Evolutionary conservation across 345 rosid species (phyloP).

Genomic region (Murraya paniculata): DNA sequence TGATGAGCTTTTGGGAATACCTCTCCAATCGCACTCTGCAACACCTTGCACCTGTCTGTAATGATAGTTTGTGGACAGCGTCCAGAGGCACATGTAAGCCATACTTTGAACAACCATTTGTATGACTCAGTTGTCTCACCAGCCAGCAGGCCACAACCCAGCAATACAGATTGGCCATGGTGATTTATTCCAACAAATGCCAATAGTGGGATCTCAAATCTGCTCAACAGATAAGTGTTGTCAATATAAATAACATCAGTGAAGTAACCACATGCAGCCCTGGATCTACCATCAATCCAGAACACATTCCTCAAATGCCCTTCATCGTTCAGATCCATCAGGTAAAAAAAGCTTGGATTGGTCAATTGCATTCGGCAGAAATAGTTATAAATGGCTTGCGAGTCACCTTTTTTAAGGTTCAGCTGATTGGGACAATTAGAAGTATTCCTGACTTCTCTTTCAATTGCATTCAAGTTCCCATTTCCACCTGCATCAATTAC

Average conservation of each 20-base stretch:
- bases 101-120: slow-evolving; percentile 58
- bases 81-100: slow-evolving; percentile 52
- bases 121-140: slow-evolving; percentile 61
- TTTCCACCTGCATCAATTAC: slow-evolving; percentile 49
- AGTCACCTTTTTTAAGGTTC: slow-evolving; percentile 59
- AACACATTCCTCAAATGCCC: slow-evolving; percentile 62
- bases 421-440: slow-evolving; percentile 31
- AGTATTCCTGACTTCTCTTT: slow-evolving; percentile 34
- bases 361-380: slow-evolving; percentile 66
- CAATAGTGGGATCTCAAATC: slow-evolving; percentile 62
- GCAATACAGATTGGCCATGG: slow-evolving; percentile 56
- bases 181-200: slow-evolving; percentile 62
- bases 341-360: slow-evolving; percentile 59
- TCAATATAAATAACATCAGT: slow-evolving; percentile 56
- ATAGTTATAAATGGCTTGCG: slow-evolving; percentile 52
- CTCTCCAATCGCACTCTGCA: slow-evolving; percentile 49
- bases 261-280: slow-evolving; percentile 56
- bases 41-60: slow-evolving; percentile 55
- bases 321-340: slow-evolving; percentile 71
- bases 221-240: slow-evolving; percentile 45
- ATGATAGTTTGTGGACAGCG: slow-evolving; percentile 58
- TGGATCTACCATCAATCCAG: slow-evolving; percentile 61
- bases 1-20: slow-evolving; percentile 61
- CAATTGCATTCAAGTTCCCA: slow-evolving; percentile 31
- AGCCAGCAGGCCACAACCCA: slow-evolving; percentile 69